These are phyloP conservation scores for Pichia terricola DNA, from an alignment of 1,139 yeast genomes.

Conservation along the genomic window DNA sequence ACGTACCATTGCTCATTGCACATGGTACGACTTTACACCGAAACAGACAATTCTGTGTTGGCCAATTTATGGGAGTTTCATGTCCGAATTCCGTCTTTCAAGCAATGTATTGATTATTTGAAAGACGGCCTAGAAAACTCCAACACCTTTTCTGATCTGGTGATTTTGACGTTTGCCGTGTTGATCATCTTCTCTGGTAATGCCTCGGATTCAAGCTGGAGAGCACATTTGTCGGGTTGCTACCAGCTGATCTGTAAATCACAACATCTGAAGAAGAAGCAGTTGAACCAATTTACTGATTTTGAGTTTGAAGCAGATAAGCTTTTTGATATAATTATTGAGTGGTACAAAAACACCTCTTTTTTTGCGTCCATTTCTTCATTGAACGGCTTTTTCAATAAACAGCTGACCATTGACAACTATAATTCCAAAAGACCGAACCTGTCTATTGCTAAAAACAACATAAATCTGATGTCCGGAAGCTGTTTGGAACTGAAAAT, in stretches of 20 bases:
- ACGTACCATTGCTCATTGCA: conserved; percentile 14
- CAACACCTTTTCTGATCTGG: conserved; percentile 9
- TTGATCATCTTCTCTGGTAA: conserved; percentile 13
- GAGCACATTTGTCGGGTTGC: conserved; percentile 13
- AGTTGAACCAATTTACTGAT: neutral
- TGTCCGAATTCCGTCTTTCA: conserved; percentile 11
- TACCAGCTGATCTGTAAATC: conserved; percentile 11
- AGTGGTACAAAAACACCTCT: conserved; percentile 13
- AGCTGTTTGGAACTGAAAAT: conserved; percentile 4
- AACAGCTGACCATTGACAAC: neutral
- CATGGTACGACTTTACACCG: conserved; percentile 9
- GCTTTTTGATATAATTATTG: conserved; percentile 8
- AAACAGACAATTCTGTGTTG: neutral
- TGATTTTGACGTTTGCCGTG: conserved; percentile 12
- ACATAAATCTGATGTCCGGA: conserved; percentile 11
- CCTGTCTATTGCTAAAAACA: conserved; percentile 8
- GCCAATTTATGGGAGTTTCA: conserved; percentile 10
- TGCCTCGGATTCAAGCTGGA: conserved; percentile 12
- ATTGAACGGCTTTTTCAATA: conserved; percentile 7
- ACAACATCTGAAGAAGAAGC: neutral
- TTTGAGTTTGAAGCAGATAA: conserved; percentile 8
- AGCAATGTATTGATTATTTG: conserved; percentile 11
- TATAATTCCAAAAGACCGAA: neutral
- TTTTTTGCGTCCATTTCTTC: conserved; percentile 9
- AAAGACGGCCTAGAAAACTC: conserved; percentile 8